Conservation (phyloP, 2,329 filamentous ascomycete species). For the Penicillium thymicola region DNA sequence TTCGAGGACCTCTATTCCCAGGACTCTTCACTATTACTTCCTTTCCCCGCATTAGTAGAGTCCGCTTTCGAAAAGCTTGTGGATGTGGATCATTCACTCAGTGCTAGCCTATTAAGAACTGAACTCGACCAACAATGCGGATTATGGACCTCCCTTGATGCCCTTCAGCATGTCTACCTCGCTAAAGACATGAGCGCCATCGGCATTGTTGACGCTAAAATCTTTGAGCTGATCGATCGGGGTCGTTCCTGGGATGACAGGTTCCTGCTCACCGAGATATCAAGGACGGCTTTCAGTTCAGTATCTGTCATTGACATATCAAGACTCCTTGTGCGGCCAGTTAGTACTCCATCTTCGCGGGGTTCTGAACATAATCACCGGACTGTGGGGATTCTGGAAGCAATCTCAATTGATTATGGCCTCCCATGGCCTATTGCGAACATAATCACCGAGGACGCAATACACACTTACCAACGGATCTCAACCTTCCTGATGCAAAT, state of each 20-base stretch:
- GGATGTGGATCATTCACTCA: constrained; percentile 66
- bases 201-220: constrained; percentile 60
- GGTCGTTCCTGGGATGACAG: constrained; percentile 69
- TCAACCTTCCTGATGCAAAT: constrained; percentile 77
- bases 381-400: constrained; percentile 61
- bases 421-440: constrained; percentile 66
- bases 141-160: constrained; percentile 62
- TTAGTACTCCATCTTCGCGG: constrained; percentile 36
- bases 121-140: constrained; percentile 68
- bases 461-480: constrained; percentile 66
- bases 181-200: constrained; percentile 69
- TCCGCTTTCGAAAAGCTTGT: constrained; percentile 73
- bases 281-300: constrained; percentile 65
- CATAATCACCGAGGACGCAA: constrained; percentile 64
- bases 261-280: constrained; percentile 74
- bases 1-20: constrained; percentile 40
- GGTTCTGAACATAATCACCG: constrained; percentile 48
- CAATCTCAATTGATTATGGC: constrained; percentile 65
- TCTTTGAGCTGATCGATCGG: constrained; percentile 73
- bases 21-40: constrained; percentile 32
- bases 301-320: constrained; percentile 56
- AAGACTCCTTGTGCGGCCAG: constrained; percentile 59
- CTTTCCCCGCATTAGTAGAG: constrained; percentile 66
- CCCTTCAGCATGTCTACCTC: constrained; percentile 71
- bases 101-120: constrained; percentile 62